phyloP scores from a whole-genome alignment of 1,139 yeast genomes.

The Candida tetrigidarum region DNA sequence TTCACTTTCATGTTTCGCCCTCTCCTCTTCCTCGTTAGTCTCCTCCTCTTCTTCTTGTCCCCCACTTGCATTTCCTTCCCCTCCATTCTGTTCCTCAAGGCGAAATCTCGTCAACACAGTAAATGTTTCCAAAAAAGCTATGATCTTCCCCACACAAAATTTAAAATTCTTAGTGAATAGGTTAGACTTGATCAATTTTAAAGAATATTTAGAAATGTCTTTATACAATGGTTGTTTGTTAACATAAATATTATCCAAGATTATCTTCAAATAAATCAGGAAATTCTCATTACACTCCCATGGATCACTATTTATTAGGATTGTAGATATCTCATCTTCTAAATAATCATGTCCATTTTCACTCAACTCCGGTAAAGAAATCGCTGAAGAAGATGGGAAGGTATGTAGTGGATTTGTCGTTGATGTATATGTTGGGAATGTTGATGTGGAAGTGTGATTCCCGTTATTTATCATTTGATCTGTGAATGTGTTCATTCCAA shows the following conservation, averaged over 20 bases:
- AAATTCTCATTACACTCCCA: slow-evolving; percentile 46
- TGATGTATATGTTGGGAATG: not conserved
- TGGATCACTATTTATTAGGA: slow-evolving; percentile 44
- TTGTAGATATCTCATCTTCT: slow-evolving; percentile 24
- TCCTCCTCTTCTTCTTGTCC: slow-evolving; percentile 11
- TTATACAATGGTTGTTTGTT: slow-evolving; percentile 17
- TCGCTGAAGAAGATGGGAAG: slow-evolving; percentile 2
- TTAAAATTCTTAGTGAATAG: slow-evolving; percentile 41
- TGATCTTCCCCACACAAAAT: slow-evolving; percentile 45
- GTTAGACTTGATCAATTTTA: slow-evolving; percentile 43
- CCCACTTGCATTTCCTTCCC: not conserved
- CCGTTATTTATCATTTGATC: not conserved
- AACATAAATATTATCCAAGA: slow-evolving; percentile 34
- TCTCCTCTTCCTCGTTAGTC: slow-evolving; percentile 13
- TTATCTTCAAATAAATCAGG: slow-evolving; percentile 37
- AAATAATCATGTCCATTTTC: slow-evolving; percentile 13
- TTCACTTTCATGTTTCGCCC: slow-evolving; percentile 25
- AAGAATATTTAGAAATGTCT: slow-evolving; percentile 37
- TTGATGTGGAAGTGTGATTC: not conserved
- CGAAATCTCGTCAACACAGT: slow-evolving; percentile 24
- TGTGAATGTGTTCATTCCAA: slow-evolving; percentile 2
- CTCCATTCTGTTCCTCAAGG: slow-evolving; percentile 10
- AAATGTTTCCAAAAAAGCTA: slow-evolving; percentile 39
- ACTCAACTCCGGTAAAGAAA: slow-evolving; percentile 1
- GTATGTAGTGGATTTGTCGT: slow-evolving; percentile 5